Base-by-base conservation (phyloP, 306 rosid species). In the Echinosophora koreensis region DNA sequence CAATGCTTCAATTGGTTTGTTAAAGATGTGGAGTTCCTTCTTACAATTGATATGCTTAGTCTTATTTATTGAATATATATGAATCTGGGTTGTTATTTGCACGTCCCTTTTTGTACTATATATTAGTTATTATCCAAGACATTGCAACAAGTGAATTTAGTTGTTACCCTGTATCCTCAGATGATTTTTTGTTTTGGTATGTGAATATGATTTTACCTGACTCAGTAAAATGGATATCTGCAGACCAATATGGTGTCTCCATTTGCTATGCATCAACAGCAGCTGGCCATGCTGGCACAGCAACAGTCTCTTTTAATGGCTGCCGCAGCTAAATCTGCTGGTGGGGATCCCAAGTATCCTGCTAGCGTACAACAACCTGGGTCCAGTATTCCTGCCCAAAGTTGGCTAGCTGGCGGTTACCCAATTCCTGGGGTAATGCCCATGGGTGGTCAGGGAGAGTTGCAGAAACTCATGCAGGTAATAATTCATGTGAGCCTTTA, bases 201-300 rank as follows among this genome's bases (percentile, higher is more conserved):
- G n/a, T 30, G 44, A 18, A 22, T 22, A 22, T 46, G 58, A 13
- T 44, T 58, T 69, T 60, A 38, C 82, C 66, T 82, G 49, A 88
- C 71, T 38, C 71, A 35, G 38, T 74, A 28, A 65, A 78, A 77
- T 81, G 66, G 80, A 85, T 80, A 69, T 80, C 61, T 85, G 92
- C 89, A 95, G 98, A 83, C 89, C 63, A 86, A 60, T 76, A 86
- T 87, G 82, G 93, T 86, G 77, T 92, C 98, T 69, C 97, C 98
- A 55, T 95, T 92, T 77, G 66, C 96, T 30, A 55, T 77, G 82
- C 97, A 90, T 85, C 98, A 95, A 83, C 98, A 95, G 62, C 98
- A 95, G 77, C 84, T 90, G 63, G 91, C 97, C 55, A 89, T 95
- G 95, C 87, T 92, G 77, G 94, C 98, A 57, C 96, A 93, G 81